Percentiles rank a stretch among this genome's conserved stretches.
These are phyloP conservation scores for Monosporascus sp. DNA, from an alignment of 2,329 filamentous ascomycete genomes.

Conservation along the genomic window DNA sequence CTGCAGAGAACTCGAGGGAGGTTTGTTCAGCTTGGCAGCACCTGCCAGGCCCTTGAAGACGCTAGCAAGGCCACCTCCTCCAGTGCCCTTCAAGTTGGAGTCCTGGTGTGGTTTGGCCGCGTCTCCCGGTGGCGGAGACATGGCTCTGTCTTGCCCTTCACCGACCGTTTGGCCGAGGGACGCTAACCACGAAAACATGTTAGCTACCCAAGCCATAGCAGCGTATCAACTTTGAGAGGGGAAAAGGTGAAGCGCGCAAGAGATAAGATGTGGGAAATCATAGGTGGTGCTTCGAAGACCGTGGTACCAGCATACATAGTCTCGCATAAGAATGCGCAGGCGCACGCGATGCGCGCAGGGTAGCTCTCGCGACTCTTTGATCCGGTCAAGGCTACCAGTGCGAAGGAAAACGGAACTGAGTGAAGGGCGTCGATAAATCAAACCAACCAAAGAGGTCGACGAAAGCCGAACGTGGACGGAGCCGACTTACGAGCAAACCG, in stretches of 20 bases:
- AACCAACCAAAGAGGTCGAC: neutral
- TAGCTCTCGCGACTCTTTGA: too few relatives aligned
- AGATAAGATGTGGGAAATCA: neutral
- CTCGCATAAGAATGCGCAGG: neutral
- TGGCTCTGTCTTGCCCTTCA: slow-evolving; percentile 38
- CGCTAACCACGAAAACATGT: slow-evolving; percentile 40
- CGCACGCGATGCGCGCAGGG: neutral
- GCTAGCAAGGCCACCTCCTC: slow-evolving; percentile 50
- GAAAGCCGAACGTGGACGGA: slow-evolving; percentile 7
- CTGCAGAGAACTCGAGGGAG: slow-evolving; percentile 38
- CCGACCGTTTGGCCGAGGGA: slow-evolving; percentile 37
- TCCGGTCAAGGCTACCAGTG: too few relatives aligned
- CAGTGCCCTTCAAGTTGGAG: slow-evolving; percentile 48
- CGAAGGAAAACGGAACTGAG: too few relatives aligned
- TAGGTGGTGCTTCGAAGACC: neutral
- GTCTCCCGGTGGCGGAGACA: slow-evolving; percentile 58
- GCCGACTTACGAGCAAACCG: slow-evolving; percentile 17
- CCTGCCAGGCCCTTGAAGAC: slow-evolving; percentile 60
- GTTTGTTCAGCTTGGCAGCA: slow-evolving; percentile 46
- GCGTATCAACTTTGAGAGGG: slow-evolving; percentile 3
- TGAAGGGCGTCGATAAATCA: too few relatives aligned
- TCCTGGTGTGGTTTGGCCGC: slow-evolving; percentile 47
- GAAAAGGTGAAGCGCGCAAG: neutral
- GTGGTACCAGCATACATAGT: neutral
- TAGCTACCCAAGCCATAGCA: slow-evolving; percentile 20